These are phyloP conservation scores for Silene conica DNA, from an alignment of 148 eudicot genomes.

Conservation along the genomic window DNA sequence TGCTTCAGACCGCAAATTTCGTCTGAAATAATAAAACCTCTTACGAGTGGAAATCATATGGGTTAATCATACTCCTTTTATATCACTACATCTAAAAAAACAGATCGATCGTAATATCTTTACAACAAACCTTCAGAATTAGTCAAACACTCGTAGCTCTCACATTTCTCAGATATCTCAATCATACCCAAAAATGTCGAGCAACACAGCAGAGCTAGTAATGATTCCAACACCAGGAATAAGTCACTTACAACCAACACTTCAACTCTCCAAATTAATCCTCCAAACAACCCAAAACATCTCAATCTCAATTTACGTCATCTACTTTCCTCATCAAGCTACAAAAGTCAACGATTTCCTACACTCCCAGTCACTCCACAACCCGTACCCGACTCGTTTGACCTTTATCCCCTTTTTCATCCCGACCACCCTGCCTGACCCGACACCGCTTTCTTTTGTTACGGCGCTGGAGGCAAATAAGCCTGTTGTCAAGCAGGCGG, in stretches of 20 bases:
- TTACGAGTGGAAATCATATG: no score
- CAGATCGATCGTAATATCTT: no score
- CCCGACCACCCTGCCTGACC: conserved; percentile 1
- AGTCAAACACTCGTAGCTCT: no score
- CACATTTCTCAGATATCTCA: no score
- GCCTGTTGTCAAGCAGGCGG: conserved; percentile 25
- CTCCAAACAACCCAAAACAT: conserved; percentile 24
- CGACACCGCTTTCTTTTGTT: neutral
- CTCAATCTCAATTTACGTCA: conserved; percentile 33
- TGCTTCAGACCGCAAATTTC: no score
- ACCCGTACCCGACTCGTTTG: conserved; percentile 10
- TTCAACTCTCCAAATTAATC: conserved; percentile 42
- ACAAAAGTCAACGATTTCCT: conserved; percentile 16
- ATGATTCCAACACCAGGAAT: neutral
- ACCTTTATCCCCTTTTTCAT: conserved; percentile 10
- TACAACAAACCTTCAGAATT: no score
- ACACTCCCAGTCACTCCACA: conserved; percentile 20
- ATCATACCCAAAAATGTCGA: neutral
- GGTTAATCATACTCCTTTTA: no score
- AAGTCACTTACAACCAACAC: conserved; percentile 22
- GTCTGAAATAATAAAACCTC: no score
- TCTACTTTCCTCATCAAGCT: conserved; percentile 21
- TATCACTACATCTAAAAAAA: no score
- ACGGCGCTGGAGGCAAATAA: conserved; percentile 22
- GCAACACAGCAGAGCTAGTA: neutral